Evolutionary conservation across 176 grass and related monocot genomes (phyloP), one percentile per base, ranked within the genome.

Genomic region (Oryza australiensis): DNA sequence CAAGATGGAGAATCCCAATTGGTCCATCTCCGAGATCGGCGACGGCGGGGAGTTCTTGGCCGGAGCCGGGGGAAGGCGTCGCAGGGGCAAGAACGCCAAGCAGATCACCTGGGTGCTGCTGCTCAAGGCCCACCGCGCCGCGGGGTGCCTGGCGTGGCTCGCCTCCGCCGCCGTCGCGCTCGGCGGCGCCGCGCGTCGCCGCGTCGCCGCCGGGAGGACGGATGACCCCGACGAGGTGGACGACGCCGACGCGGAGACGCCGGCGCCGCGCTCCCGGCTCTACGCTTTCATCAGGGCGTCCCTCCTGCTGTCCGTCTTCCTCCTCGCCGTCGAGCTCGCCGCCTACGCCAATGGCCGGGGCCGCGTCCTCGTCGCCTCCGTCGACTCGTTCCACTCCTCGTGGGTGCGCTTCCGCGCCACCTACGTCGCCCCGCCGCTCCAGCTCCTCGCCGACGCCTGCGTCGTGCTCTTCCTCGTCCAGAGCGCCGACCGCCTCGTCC

Each of bases 81-180:
- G 79, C 66, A 83, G 74, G 76, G 62, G 88, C 10, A 93, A 93
- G 88, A 95, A 93, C 42, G 89, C 93, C 43, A 93, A 85, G 72
- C 95, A 93, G 67, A 95, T 95, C 72, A 98, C 92, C 41, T 98
- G 95, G 95, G 92, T 98, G 27, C 84, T 98, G 41, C 92, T 94
- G 24, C 86, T 98, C 42, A 94, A 97, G 88, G 95, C 95, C 29
- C 95, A 97, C 82, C 86, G 86, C 11, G 87, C 95, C 3, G 95
- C 87, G 0, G 95, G 95, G 1, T 95, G 87, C 90, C 90, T 98
- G 3, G 86, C 95, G 2, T 80, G 81, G 64, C 79, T 95, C 4
- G 85, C 92, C 27, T 88, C 95, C 10, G 84, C 86, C 0, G 85
- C 83, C 72, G 76, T 91, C 29, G 76, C 91, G 29, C 84, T 98